A percentile compares a stretch with the other conserved stretches of the same genome.
phyloP scores from a whole-genome alignment of 192 early-diverging fungal genomes.

The Podila clonocystis region DNA sequence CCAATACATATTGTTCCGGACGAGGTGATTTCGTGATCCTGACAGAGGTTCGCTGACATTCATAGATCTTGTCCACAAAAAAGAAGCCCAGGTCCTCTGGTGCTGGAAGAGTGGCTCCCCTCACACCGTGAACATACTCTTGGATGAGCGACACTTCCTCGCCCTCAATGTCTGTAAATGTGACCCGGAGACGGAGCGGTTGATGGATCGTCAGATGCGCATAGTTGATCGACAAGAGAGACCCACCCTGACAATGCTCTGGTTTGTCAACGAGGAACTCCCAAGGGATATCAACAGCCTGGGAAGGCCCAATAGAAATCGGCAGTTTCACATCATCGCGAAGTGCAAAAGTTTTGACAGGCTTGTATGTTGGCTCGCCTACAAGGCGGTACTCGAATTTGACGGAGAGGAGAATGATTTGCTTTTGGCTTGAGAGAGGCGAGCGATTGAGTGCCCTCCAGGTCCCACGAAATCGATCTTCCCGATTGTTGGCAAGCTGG shows the following conservation, averaged over 20 bases:
- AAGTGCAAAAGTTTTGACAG: conserved; percentile 20
- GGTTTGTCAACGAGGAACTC: conserved; percentile 42
- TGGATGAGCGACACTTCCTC: conserved; percentile 40
- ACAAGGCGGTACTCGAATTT: conserved; percentile 55
- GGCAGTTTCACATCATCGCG: conserved; percentile 34
- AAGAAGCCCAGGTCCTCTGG: conserved; percentile 52
- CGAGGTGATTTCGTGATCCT: conserved; percentile 32
- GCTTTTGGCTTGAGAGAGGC: conserved; percentile 27
- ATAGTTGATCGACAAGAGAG: conserved; percentile 33
- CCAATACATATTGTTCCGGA: conserved; percentile 28
- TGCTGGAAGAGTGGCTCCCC: conserved; percentile 22
- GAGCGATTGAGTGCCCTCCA: conserved; percentile 55
- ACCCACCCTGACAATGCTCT: conserved; percentile 13
- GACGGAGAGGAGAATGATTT: conserved; percentile 31
- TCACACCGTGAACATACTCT: conserved; percentile 55
- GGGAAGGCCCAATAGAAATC: conserved; percentile 38
- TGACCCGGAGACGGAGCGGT: conserved; percentile 54
- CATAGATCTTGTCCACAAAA: conserved; percentile 43
- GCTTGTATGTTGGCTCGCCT: conserved; percentile 50
- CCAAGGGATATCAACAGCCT: conserved; percentile 42
- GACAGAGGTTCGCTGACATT: conserved; percentile 14
- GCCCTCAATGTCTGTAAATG: conserved; percentile 52
- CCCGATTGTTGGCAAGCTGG: conserved; percentile 33
- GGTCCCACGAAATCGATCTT: conserved; percentile 47
- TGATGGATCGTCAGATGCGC: conserved; percentile 51